A percentile compares a stretch with the other conserved stretches of the same genome.
Conservation (phyloP, 331 rosid species). For the Pyracantha coccinea region DNA sequence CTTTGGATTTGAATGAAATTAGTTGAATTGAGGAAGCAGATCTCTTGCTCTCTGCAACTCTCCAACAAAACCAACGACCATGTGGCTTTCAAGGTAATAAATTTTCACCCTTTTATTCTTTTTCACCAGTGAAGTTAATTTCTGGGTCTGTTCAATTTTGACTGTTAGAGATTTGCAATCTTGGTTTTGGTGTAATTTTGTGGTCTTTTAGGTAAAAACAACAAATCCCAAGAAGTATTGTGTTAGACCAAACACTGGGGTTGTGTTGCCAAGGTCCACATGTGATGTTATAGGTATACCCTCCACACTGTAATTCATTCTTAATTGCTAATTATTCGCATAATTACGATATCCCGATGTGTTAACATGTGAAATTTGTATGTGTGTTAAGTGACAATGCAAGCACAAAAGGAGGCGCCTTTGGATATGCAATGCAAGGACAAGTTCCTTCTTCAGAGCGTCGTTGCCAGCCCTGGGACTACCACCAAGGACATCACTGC, state of each 20-base stretch:
- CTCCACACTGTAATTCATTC: background rate
- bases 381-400: constrained; percentile 67
- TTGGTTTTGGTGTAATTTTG: constrained; percentile 28
- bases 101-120: background rate
- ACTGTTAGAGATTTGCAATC: constrained; percentile 14
- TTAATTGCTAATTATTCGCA: background rate
- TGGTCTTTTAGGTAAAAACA: constrained; percentile 67
- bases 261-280: constrained; percentile 82
- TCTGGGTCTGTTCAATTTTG: background rate
- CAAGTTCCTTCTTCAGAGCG: constrained; percentile 90
- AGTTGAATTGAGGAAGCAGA: constrained; percentile 97
- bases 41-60: constrained; percentile 78
- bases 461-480: constrained; percentile 45
- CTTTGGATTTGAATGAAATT: constrained; percentile 4
- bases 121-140: background rate
- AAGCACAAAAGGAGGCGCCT: constrained; percentile 84
- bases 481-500: constrained; percentile 54
- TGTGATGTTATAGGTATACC: constrained; percentile 64
- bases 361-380: background rate
- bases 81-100: constrained; percentile 74
- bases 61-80: constrained; percentile 56
- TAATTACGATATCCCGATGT: background rate
- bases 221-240: constrained; percentile 94
- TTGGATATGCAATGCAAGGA: constrained; percentile 87
- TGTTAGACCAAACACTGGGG: constrained; percentile 92